Evolutionary conservation across 352 stramenopile genomes (phyloP).

Genomic region (Phytopythium boreale): DNA sequence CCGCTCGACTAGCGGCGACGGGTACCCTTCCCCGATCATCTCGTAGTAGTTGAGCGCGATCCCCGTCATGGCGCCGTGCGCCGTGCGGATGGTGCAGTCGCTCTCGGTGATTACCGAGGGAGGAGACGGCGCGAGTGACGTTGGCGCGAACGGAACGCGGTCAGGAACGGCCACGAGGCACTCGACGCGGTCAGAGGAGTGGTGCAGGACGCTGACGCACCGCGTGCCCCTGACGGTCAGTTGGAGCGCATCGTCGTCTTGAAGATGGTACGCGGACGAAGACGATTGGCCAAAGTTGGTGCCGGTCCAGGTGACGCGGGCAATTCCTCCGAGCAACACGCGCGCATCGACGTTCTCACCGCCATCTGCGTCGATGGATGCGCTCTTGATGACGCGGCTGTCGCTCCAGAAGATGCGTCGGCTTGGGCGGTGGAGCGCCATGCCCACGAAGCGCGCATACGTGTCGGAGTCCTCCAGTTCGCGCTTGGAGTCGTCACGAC

Average conservation of each 20-base stretch:
- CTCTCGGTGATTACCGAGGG: conserved; percentile 17
- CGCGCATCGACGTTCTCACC: conserved; percentile 7
- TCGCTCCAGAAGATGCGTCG: conserved; percentile 61
- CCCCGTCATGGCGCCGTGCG: conserved; percentile 43
- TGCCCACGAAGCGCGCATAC: conserved; percentile 43
- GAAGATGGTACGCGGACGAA: background rate
- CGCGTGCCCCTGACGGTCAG: conserved; percentile 35
- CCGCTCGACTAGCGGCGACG: conserved; percentile 46
- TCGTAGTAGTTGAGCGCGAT: conserved; percentile 41
- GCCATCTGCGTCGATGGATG: conserved; percentile 5
- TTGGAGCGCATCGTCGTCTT: conserved; percentile 23
- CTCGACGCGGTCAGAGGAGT: conserved; percentile 38
- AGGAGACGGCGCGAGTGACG: background rate
- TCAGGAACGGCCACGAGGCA: conserved; percentile 52
- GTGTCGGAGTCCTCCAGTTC: conserved; percentile 33
- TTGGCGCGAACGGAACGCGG: conserved; percentile 11
- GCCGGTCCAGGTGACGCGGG: conserved; percentile 44
- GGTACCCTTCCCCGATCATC: conserved; percentile 40
- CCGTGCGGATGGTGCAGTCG: conserved; percentile 56
- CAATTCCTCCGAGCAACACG: conserved; percentile 40
- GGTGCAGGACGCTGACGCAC: conserved; percentile 44
- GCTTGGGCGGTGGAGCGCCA: conserved; percentile 35
- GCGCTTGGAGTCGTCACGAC: conserved; percentile 23
- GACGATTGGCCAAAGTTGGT: conserved; percentile 41
- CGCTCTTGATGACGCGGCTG: conserved; percentile 34